phyloP scores from a whole-genome alignment of 2,329 filamentous ascomycete genomes.

The Trichoderma koningiopsis region DNA sequence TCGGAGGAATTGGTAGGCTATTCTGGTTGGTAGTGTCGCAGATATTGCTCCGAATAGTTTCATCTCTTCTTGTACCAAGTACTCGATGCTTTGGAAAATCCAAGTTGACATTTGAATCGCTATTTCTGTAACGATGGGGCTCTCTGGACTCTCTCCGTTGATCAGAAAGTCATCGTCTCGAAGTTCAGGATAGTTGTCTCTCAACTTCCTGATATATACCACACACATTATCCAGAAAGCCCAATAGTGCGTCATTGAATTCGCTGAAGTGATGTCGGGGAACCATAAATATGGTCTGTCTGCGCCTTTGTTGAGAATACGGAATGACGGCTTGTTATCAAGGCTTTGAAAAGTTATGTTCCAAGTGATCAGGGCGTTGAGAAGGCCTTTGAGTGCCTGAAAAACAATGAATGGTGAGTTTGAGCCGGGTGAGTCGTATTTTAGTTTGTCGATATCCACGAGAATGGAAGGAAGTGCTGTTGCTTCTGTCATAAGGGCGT shows the following conservation, averaged over 20 bases:
- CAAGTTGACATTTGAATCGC: constrained; percentile 30
- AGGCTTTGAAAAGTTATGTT: constrained; percentile 6
- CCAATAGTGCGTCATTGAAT: constrained; percentile 43
- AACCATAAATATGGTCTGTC: constrained; percentile 34
- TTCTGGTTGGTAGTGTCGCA: constrained; percentile 36
- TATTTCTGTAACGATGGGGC: constrained; percentile 18
- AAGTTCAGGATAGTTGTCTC: constrained; percentile 9
- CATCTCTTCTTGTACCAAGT: constrained; percentile 44
- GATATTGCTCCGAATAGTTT: constrained; percentile 44
- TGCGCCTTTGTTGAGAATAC: background rate
- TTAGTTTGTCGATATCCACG: constrained; percentile 29
- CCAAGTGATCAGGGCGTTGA: background rate
- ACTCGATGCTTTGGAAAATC: constrained; percentile 41
- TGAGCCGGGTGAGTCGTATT: background rate
- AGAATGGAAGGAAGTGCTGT: constrained; percentile 37
- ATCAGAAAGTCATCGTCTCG: background rate
- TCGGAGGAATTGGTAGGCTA: constrained; percentile 27
- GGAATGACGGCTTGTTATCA: constrained; percentile 18
- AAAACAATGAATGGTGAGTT: background rate
- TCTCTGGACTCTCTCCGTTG: constrained; percentile 18
- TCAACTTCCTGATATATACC: constrained; percentile 31
- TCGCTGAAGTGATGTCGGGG: constrained; percentile 41
- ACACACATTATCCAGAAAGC: constrained; percentile 42
- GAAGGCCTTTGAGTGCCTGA: background rate
- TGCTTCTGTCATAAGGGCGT: constrained; percentile 37